These are phyloP conservation scores for Kregervanrija fluxuum DNA, from an alignment of 805 yeast genomes.

Conservation along the genomic window DNA sequence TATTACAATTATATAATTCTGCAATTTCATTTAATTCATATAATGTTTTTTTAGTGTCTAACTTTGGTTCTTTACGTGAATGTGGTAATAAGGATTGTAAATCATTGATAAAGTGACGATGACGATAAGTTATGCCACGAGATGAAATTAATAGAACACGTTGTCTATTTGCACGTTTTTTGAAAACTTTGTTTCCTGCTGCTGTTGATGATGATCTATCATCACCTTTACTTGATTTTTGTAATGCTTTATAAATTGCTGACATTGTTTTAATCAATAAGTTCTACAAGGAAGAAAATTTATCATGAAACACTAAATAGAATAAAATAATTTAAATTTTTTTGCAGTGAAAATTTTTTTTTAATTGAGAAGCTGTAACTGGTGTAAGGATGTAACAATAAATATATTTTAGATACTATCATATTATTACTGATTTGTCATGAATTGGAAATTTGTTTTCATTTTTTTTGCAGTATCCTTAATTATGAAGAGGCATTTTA, in stretches of 20 bases:
- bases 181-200: conserved; percentile 34
- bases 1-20: conserved; percentile 94
- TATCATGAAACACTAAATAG: too few species aligned
- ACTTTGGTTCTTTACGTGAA: conserved; percentile 91
- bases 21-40: conserved; percentile 91
- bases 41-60: conserved; percentile 86
- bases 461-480: neutral
- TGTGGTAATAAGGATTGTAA: conserved; percentile 79
- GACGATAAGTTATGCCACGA: conserved; percentile 91
- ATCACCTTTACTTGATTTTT: conserved; percentile 3
- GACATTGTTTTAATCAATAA: conserved; percentile 39
- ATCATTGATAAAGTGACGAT: conserved; percentile 88
- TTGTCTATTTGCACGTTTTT: conserved; percentile 69
- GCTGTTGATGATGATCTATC: conserved; percentile 9
- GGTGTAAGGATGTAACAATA: neutral
- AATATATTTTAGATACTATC: neutral
- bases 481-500: conserved; percentile 2
- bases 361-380: neutral
- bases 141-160: conserved; percentile 85
- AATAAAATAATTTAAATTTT: conserved; percentile 1
- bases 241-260: conserved; percentile 60
- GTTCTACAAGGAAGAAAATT: too few species aligned
- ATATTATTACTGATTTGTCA: neutral
- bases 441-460: neutral
- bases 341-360: neutral